Evolutionary conservation across 768 basidiomycete genomes (phyloP), one percentile per base, ranked within the genome.

Genomic region (Boletellus sp.): DNA sequence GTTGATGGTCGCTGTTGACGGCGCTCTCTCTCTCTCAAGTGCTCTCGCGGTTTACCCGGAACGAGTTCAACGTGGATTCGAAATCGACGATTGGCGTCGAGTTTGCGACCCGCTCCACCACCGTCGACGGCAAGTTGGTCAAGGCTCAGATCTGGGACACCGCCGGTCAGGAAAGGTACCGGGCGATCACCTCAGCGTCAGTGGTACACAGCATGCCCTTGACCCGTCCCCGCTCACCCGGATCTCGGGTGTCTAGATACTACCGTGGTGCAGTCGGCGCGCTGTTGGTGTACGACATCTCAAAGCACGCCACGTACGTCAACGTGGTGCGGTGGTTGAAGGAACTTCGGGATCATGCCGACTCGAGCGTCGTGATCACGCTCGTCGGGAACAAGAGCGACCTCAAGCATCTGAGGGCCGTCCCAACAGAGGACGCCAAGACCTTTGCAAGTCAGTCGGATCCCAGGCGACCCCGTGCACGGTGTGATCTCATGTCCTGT

Each of bases 71-170:
- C 77, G 80, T 95, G 59, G 96, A 98, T 67, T 93, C 94, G 38
- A 97, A 98, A 77, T 98, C 95, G 53, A 99, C 96, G 20, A 98
- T 99, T 69, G 95, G 96, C 47, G 95, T 99, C 60, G 95, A 98
- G 72, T 99, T 99, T 62, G 96, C 95, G 4, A 97, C 95, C 36
- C 83, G 96, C 64, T 90, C 91, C 16, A 91, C 93, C 69, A 88
- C 79, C 58, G 90, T 98, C n/a, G 95, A 98, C 66, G 83, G 84
- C 35, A 98, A 98, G 84, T 94, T 85, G 3, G 81, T 99, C 60
- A 98, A 98, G 72, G 95, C 95, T 19, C 95, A 98, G 73, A 89
- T 99, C 62, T 99, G 95, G 95, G 96, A 99, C 72, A 99, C 95
- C 59, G 94, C 94, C 62, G 94, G 94, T 17, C 94, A 97, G 71